phyloP scores from a whole-genome alignment of 148 eudicot genomes.

The Heliosperma pusillum region DNA sequence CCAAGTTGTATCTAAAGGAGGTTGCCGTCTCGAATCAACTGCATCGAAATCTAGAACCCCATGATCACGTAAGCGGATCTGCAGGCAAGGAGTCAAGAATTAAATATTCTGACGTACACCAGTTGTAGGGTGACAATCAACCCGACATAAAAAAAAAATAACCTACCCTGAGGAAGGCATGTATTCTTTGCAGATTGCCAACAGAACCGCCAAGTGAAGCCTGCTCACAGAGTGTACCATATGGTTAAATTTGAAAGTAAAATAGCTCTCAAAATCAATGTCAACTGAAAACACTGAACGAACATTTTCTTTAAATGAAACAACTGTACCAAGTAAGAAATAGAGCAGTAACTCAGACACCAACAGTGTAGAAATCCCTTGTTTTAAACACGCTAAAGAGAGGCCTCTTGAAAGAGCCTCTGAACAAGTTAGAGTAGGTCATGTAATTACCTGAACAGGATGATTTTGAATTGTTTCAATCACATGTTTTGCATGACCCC shows the following conservation, averaged over 20 bases:
- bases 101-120: constrained; percentile 5
- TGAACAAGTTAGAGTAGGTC: background rate
- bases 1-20: constrained; percentile 98
- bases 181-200: constrained; percentile 79
- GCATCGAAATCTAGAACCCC: constrained; percentile 94
- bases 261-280: constrained; percentile 12
- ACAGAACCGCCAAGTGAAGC: constrained; percentile 98
- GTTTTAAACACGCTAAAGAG: background rate
- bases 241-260: background rate
- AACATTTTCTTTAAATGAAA: background rate
- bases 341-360: background rate
- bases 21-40: constrained; percentile 84
- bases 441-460: constrained; percentile 67
- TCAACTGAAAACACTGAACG: background rate
- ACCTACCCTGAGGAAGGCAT: constrained; percentile 94
- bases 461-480: constrained; percentile 91
- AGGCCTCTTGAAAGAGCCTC: background rate
- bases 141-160: constrained; percentile 18
- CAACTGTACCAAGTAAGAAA: background rate
- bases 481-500: constrained; percentile 87
- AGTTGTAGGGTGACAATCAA: constrained; percentile 4
- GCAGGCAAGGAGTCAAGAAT: constrained; percentile 28
- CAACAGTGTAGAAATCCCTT: background rate
- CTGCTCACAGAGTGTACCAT: constrained; percentile 30
- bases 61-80: constrained; percentile 88